Percentiles rank a stretch among this genome's conserved stretches.
These are phyloP conservation scores for Curvularia hawaiiensis DNA, from an alignment of 2,329 filamentous ascomycete genomes.

Conservation along the genomic window DNA sequence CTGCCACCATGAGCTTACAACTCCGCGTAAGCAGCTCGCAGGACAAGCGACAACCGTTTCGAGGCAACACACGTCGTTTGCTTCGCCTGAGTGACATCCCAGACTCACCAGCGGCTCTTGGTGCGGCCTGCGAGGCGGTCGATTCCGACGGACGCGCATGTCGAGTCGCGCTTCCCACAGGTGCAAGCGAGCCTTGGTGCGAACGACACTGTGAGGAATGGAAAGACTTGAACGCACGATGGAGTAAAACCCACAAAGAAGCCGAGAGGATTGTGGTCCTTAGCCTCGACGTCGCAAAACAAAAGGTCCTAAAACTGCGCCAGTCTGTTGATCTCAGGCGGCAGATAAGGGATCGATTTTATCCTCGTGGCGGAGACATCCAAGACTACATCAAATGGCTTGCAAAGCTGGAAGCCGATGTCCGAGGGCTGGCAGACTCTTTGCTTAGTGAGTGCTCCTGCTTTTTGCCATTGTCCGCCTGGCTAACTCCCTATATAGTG, in stretches of 20 bases:
- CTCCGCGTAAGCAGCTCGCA: slow-evolving; percentile 15
- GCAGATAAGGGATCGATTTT: slow-evolving; percentile 30
- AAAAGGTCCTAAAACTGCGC: slow-evolving; percentile 33
- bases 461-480: no score
- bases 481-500: slow-evolving; percentile 1
- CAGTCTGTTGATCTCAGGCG: slow-evolving; percentile 30
- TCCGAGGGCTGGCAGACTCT: slow-evolving; percentile 27
- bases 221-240: slow-evolving; percentile 22
- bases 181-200: slow-evolving; percentile 22
- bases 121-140: slow-evolving; percentile 28
- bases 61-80: slow-evolving; percentile 16
- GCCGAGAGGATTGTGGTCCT: slow-evolving; percentile 25
- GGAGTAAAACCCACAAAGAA: slow-evolving; percentile 23
- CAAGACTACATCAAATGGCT: slow-evolving; percentile 36
- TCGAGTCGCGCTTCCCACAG: slow-evolving; percentile 10
- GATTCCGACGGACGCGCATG: slow-evolving; percentile 31
- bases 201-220: slow-evolving; percentile 24
- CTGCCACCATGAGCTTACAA: slow-evolving; percentile 13
- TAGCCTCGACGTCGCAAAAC: slow-evolving; percentile 22
- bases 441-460: slow-evolving; percentile 25
- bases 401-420: slow-evolving; percentile 27
- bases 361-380: slow-evolving; percentile 29
- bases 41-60: slow-evolving; percentile 6
- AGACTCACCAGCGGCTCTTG: slow-evolving; percentile 18
- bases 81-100: slow-evolving; percentile 22